A percentile compares a stretch with the other conserved stretches of the same genome.
Evolutionary conservation across 176 grass and related monocot genomes (phyloP).

Genomic region (Triticum aestivum): IWGSC_CS_RefSeq_v2.1 NC_057800.1:110119465-110119964

Average conservation of each 20-base stretch:
- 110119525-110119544: too few relatives aligned
- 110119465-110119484: too few relatives aligned
- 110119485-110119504: too few relatives aligned
- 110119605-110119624: too few relatives aligned
- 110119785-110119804: neutral
- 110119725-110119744: neutral
- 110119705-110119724: neutral
- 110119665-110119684: neutral
- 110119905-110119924: constrained; percentile 5
- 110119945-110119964: constrained; percentile 24
- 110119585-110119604: too few relatives aligned
- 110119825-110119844: neutral
- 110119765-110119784: neutral
- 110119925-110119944: constrained; percentile 38
- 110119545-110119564: too few relatives aligned
- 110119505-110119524: too few relatives aligned
- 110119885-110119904: neutral
- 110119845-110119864: too few relatives aligned
- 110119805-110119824: neutral
- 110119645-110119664: too few relatives aligned
- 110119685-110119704: neutral
- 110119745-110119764: too few relatives aligned
- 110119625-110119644: too few relatives aligned
- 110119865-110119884: neutral
- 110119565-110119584: too few relatives aligned